phyloP scores from a whole-genome alignment of 768 basidiomycete species.

The Porpolomopsis calyptriformis region DNA sequence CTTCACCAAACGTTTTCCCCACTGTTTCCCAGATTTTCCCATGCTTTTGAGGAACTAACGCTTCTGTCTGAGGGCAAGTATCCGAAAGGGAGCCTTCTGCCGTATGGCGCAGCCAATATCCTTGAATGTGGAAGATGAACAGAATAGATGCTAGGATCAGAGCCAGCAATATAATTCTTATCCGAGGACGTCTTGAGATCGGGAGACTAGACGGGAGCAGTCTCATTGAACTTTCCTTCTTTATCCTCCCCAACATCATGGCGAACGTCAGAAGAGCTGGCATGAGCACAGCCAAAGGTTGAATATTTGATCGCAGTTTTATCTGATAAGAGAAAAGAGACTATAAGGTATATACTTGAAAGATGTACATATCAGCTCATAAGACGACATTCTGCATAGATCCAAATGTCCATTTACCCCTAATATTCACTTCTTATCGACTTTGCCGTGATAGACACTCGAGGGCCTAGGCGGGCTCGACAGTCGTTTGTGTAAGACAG shows the following conservation, averaged over 20 bases:
- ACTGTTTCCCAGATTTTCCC: slow-evolving; percentile 27
- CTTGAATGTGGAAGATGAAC: neutral
- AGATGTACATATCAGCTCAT: too few relatives aligned
- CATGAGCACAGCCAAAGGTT: too few relatives aligned
- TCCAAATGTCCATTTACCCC: neutral
- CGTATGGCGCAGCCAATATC: neutral
- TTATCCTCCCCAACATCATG: neutral
- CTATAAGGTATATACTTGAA: too few relatives aligned
- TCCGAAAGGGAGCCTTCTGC: neutral
- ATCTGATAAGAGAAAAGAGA: too few relatives aligned
- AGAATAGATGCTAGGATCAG: neutral
- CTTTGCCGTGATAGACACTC: slow-evolving; percentile 58
- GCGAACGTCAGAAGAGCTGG: too few relatives aligned
- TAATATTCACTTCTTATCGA: slow-evolving; percentile 23
- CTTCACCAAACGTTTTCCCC: slow-evolving; percentile 22
- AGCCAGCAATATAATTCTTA: too few relatives aligned
- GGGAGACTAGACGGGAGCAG: neutral
- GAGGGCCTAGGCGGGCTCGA: slow-evolving; percentile 30
- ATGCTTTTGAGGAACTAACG: slow-evolving; percentile 29
- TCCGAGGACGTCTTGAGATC: neutral
- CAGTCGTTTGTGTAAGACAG: slow-evolving; percentile 32
- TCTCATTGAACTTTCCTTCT: neutral
- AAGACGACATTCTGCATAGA: neutral
- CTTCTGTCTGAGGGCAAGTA: slow-evolving; percentile 27
- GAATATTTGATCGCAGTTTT: too few relatives aligned